Percentiles rank a stretch among this genome's conserved stretches.
Evolutionary conservation across 1,284 basidiomycete genomes (phyloP).

Genomic region (Bjerkandera adusta): DNA sequence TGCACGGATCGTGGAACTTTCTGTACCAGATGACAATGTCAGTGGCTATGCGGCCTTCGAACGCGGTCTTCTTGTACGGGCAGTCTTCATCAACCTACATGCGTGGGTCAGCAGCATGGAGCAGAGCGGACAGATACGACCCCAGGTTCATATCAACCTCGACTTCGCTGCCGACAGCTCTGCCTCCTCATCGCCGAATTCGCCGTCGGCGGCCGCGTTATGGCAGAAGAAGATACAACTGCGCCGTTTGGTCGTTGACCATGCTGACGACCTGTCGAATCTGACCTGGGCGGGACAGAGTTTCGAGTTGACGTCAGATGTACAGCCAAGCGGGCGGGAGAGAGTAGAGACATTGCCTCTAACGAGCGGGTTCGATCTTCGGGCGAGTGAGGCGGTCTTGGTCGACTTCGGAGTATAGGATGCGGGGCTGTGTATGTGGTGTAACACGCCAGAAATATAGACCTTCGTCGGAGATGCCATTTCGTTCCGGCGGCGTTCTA

Average conservation of each 20-base stretch:
- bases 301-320: conserved; percentile 53
- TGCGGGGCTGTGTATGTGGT: too few species aligned
- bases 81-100: conserved; percentile 56
- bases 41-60: conserved; percentile 67
- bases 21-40: conserved; percentile 45
- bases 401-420: too few species aligned
- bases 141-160: conserved; percentile 46
- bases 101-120: conserved; percentile 43
- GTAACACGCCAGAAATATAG: too few species aligned
- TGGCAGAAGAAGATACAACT: conserved; percentile 6
- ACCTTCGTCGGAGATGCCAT: too few species aligned
- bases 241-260: conserved; percentile 32
- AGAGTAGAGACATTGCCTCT: conserved; percentile 36
- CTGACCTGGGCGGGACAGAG: conserved; percentile 65
- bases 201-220: too few species aligned
- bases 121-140: conserved; percentile 24
- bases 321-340: conserved; percentile 39
- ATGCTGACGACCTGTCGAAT: conserved; percentile 54
- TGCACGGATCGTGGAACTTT: conserved; percentile 50
- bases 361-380: conserved; percentile 45
- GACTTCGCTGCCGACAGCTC: conserved; percentile 31
- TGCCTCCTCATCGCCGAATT: too few species aligned
- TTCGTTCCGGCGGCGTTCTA: too few species aligned
- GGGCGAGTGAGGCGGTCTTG: conserved; percentile 54
- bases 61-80: conserved; percentile 39